phyloP scores from a whole-genome alignment of 768 basidiomycete species.

The Clavulina sp. region DNA sequence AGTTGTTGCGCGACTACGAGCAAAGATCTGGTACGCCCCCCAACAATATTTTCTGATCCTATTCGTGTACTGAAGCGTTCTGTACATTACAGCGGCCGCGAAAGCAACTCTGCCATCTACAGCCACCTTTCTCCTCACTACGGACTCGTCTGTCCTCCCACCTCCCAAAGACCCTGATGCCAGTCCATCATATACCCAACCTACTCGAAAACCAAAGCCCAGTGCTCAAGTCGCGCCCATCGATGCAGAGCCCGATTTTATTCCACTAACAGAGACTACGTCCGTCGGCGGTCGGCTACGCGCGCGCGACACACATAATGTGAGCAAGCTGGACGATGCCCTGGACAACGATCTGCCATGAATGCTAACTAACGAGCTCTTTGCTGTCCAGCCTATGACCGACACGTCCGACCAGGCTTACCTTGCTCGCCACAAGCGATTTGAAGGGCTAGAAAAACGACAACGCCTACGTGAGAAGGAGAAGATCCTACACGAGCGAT shows the following conservation, averaged over 20 bases:
- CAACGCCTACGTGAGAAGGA: constrained; percentile 78
- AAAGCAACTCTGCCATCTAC: constrained; percentile 51
- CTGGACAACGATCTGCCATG: background rate
- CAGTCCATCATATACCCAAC: background rate
- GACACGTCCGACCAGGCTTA: constrained; percentile 72
- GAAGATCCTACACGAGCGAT: constrained; percentile 80
- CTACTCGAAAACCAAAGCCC: constrained; percentile 21
- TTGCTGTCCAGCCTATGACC: constrained; percentile 27
- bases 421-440: constrained; percentile 68
- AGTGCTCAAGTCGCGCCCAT: constrained; percentile 46
- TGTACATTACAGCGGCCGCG: constrained; percentile 35
- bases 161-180: constrained; percentile 19
- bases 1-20: constrained; percentile 69
- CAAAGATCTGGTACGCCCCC: constrained; percentile 39
- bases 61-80: background rate
- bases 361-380: background rate
- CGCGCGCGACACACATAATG: constrained; percentile 48
- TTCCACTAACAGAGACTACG: constrained; percentile 29
- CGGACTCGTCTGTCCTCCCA: constrained; percentile 38
- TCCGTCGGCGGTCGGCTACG: constrained; percentile 52
- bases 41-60: background rate
- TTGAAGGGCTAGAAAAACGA: constrained; percentile 73
- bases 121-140: constrained; percentile 56
- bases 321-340: constrained; percentile 22
- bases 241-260: constrained; percentile 69